phyloP scores from a whole-genome alignment of 2,329 filamentous ascomycete species.

The Colletotrichum shisoi region DNA sequence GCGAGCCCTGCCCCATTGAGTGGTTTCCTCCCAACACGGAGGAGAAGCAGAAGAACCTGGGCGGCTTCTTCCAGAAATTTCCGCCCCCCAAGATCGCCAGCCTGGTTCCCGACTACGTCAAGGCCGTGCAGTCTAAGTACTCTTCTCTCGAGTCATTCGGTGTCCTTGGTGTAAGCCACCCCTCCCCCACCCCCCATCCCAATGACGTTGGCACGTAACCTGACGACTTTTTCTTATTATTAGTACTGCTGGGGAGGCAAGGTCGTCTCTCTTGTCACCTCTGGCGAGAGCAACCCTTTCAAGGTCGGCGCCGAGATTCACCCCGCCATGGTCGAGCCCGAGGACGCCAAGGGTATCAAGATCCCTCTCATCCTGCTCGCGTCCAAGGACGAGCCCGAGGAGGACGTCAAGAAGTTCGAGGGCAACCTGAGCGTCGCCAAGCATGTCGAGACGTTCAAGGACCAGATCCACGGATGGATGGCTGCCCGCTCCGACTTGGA shows the following conservation, averaged over 20 bases:
- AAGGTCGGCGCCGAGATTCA: conserved; percentile 61
- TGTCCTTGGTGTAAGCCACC: conserved; percentile 67
- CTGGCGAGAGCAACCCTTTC: conserved; percentile 63
- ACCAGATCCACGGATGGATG: conserved; percentile 80
- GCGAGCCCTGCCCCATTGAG: conserved; percentile 67
- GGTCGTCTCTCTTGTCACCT: conserved; percentile 62
- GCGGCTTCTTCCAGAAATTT: conserved; percentile 64
- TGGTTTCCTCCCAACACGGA: conserved; percentile 70
- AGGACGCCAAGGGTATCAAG: conserved; percentile 67
- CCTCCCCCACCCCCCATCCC: neutral
- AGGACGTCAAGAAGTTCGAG: conserved; percentile 65
- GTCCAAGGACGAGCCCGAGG: conserved; percentile 68
- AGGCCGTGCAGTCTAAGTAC: conserved; percentile 61
- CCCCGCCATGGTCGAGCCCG: conserved; percentile 70
- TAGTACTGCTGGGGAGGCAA: conserved; percentile 77
- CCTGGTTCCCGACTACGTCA: conserved; percentile 63
- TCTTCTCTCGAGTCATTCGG: conserved; percentile 66
- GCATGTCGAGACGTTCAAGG: conserved; percentile 70
- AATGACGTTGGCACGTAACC: neutral
- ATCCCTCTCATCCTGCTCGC: conserved; percentile 70
- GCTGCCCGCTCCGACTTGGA: conserved; percentile 68
- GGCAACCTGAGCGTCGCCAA: conserved; percentile 62
- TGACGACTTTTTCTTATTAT: conserved; percentile 1
- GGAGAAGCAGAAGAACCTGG: conserved; percentile 68
- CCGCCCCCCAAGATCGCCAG: conserved; percentile 57